Conservation (phyloP, 2,329 filamentous ascomycete species). For the Periglandula ipomoeae region DNA sequence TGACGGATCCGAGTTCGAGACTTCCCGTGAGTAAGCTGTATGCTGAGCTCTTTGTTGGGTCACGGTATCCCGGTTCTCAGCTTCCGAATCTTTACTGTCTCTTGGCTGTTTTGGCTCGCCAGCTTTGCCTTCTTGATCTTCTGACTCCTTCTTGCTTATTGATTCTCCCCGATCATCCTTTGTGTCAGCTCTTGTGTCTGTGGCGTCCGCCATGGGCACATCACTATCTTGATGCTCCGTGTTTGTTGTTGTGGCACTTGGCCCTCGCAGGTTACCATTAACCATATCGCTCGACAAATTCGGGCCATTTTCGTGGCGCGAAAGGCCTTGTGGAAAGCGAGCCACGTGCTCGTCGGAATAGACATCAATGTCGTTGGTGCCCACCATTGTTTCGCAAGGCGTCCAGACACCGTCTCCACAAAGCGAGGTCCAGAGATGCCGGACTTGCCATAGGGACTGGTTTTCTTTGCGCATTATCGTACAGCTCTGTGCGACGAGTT, state of each 20-base stretch:
- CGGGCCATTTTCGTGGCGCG: conserved; percentile 12
- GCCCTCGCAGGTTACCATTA: conserved; percentile 15
- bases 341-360: conserved; percentile 40
- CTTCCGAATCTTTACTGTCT: not conserved
- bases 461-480: conserved; percentile 69
- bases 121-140: not conserved
- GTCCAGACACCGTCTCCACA: conserved; percentile 67
- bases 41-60: conserved; percentile 10
- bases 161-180: conserved; percentile 1
- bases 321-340: conserved; percentile 24
- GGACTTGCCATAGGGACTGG: conserved; percentile 61
- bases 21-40: conserved; percentile 21
- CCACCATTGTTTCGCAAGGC: conserved; percentile 49
- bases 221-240: conserved; percentile 10
- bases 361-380: conserved; percentile 44
- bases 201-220: conserved; percentile 13
- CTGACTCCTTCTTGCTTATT: conserved; percentile 1
- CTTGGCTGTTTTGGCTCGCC: not conserved
- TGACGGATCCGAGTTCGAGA: not conserved
- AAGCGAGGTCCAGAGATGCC: conserved; percentile 62
- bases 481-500: conserved; percentile 60
- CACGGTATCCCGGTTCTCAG: conserved; percentile 9
- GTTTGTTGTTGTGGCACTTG: not conserved
- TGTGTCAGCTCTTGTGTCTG: not conserved
- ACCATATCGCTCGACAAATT: conserved; percentile 6